These are phyloP conservation scores for Talaromyces pinophilus DNA, from an alignment of 2,329 filamentous ascomycete species.

Conservation along the genomic window DNA sequence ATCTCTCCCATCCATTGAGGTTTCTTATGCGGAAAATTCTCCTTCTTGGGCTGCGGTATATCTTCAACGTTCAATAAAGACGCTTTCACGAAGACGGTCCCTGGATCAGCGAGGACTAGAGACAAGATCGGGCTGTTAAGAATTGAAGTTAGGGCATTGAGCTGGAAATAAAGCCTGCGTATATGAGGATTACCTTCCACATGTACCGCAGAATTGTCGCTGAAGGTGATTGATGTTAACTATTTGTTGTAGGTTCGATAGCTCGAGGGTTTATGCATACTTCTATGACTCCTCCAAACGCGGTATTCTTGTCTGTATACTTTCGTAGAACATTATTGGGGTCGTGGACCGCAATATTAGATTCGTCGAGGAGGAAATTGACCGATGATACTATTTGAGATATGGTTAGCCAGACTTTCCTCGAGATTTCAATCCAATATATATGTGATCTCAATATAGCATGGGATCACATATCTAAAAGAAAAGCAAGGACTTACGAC, in stretches of 20 bases:
- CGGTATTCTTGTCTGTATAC: conserved; percentile 4
- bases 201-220: conserved; percentile 12
- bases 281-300: not conserved
- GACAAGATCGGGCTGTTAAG: conserved; percentile 1
- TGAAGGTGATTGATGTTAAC: not conserved
- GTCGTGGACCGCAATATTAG: not conserved
- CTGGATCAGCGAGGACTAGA: not conserved
- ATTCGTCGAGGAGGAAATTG: not conserved
- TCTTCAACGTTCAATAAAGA: not conserved
- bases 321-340: not conserved
- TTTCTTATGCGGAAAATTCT: not conserved
- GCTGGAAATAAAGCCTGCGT: not conserved
- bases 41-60: not conserved
- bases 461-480: not conserved
- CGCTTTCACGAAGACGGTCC: not conserved
- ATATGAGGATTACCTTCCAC: conserved; percentile 5
- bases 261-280: not conserved
- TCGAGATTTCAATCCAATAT: too few relatives aligned
- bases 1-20: conserved; percentile 1
- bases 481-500: not conserved
- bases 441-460: too few relatives aligned
- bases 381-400: not conserved
- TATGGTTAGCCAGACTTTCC: not conserved
- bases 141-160: not conserved
- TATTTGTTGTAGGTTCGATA: not conserved